Evolutionary conservation across 2,329 filamentous ascomycete genomes (phyloP).

Genomic region (Diaporthe batatas): DNA sequence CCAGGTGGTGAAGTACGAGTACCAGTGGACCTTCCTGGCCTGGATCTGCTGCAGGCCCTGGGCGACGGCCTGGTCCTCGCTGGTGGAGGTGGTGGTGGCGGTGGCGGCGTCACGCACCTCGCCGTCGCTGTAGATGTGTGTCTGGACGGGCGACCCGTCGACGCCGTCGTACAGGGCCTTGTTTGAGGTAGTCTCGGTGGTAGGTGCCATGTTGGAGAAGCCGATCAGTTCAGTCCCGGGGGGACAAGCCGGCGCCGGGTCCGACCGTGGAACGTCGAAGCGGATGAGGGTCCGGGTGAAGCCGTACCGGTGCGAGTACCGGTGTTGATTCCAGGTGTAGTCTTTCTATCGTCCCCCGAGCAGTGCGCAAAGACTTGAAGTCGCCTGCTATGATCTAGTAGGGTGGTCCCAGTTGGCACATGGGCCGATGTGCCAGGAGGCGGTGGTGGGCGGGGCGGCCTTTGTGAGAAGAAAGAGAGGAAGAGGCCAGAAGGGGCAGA

Average conservation of each 20-base stretch:
- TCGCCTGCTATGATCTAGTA: slow-evolving; percentile 68
- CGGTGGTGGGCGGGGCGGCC: slow-evolving; percentile 39
- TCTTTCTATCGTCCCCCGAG: slow-evolving; percentile 70
- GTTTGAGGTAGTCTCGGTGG: slow-evolving; percentile 40
- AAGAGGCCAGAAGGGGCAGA: neutral
- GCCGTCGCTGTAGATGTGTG: slow-evolving; percentile 44
- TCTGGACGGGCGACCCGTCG: slow-evolving; percentile 47
- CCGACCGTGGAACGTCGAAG: neutral
- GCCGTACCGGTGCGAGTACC: no score
- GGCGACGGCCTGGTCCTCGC: slow-evolving; percentile 56
- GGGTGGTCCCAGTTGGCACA: slow-evolving; percentile 56
- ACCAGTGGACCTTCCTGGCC: slow-evolving; percentile 68
- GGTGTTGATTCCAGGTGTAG: slow-evolving; percentile 49
- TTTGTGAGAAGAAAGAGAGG: neutral
- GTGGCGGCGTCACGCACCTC: slow-evolving; percentile 20
- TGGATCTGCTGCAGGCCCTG: slow-evolving; percentile 69
- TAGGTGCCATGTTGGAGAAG: slow-evolving; percentile 36
- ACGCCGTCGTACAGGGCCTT: slow-evolving; percentile 49
- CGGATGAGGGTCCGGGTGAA: neutral
- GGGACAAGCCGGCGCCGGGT: neutral
- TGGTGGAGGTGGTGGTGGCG: slow-evolving; percentile 8
- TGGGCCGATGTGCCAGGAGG: slow-evolving; percentile 55
- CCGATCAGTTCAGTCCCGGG: no score
- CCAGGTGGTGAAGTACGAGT: slow-evolving; percentile 82
- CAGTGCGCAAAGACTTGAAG: slow-evolving; percentile 77